Evolutionary conservation across 768 basidiomycete species (phyloP), one percentile per base, ranked within the genome.

Genomic region (Suillus plorans): DNA sequence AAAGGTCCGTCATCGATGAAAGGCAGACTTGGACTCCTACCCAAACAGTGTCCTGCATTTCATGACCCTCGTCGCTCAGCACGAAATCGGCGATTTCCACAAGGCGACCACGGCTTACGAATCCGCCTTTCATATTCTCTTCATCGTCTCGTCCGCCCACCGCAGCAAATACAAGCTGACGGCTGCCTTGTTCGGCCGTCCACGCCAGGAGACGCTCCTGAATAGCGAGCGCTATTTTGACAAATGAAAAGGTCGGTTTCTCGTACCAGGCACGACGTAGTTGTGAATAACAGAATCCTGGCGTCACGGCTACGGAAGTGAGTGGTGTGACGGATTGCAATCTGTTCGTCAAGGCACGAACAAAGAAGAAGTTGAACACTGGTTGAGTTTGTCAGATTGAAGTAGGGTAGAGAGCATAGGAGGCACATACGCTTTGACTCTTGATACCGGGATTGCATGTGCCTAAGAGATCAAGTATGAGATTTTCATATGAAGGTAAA

Each of bases 361-460:
- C 65, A 37, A 80, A 77, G 58, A 77, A 69, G 10, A 79, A 42
- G 36, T 73, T 73, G 10, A 78, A 25, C 4, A 80, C 76, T 78
- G 37, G 4, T 28, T 14, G 44, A 12, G 20, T 18, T 16, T 22
- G 49, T 45, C 16, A 44, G 16, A 12, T 25, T 34, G 59, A 31
- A 10, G 44, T 7, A n/a, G 3, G 28, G 8, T 12, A 14, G 0
- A 31, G 9, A 45, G 36, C 12, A 4, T 14, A 18, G 10, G 5
- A n/a, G 13, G 14, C 49, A 5, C 74, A 36, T 60, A 76, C 74
- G 69, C 67, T 79, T 79, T 0, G 73, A 66, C 14, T 69, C 56
- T 1, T 9, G 0, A 47, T 79, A 79, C 12, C 72, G 76, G 20
- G 3, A 1, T 0, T n/a, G 1, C 67, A 76, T 72, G 3, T 39